Evolutionary conservation across 495 filamentous ascomycete species (phyloP).

Genomic region (Aspergillus wentii): DNA sequence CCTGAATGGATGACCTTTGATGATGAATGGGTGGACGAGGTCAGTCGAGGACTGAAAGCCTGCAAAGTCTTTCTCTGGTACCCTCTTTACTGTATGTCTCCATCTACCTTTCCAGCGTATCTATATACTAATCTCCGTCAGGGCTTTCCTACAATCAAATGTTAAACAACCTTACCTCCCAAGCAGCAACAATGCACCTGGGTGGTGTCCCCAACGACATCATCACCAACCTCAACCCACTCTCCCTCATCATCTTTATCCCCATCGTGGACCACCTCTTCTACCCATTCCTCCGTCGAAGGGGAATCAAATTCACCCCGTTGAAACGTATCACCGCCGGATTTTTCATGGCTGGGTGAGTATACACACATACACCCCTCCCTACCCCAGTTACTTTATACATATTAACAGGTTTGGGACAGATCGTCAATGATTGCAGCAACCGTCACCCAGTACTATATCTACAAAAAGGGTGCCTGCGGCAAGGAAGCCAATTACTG

Average conservation of each 20-base stretch:
- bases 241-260: slow-evolving; percentile 74
- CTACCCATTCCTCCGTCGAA: slow-evolving; percentile 62
- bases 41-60: slow-evolving; percentile 61
- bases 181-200: slow-evolving; percentile 66
- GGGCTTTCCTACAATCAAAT: slow-evolving; percentile 56
- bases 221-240: slow-evolving; percentile 71
- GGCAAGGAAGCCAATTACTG: slow-evolving; percentile 48
- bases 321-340: slow-evolving; percentile 69
- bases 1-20: slow-evolving; percentile 67
- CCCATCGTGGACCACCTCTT: slow-evolving; percentile 65
- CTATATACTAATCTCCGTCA: neutral
- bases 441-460: slow-evolving; percentile 61
- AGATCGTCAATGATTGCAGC: slow-evolving; percentile 62
- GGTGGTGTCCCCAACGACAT: slow-evolving; percentile 75
- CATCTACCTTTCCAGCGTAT: neutral
- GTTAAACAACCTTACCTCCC: slow-evolving; percentile 69
- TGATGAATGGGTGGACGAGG: slow-evolving; percentile 70
- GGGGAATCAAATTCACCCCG: slow-evolving; percentile 63
- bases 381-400: too few relatives aligned
- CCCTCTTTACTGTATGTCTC: slow-evolving; percentile 55
- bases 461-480: slow-evolving; percentile 61
- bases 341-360: slow-evolving; percentile 56
- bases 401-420: too few relatives aligned
- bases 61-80: slow-evolving; percentile 67
- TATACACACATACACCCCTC: too few relatives aligned